Evolutionary conservation across 1,139 yeast genomes (phyloP).

Genomic region (Meyerozyma guilliermondii): DNA sequence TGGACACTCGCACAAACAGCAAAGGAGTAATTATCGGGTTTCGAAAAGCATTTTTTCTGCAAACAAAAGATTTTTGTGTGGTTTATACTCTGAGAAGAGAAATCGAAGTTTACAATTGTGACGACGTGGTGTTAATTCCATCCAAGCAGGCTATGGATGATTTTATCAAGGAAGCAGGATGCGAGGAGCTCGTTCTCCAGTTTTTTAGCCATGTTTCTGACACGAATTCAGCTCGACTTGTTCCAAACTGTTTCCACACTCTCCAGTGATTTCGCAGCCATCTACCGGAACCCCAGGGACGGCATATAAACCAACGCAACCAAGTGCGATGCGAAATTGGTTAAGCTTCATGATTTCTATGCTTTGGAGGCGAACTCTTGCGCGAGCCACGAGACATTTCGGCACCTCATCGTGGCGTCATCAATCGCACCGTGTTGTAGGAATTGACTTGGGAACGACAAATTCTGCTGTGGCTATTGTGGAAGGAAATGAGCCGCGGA

Average conservation of each 20-base stretch:
- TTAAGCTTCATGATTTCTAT: neutral
- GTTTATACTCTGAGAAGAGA: neutral
- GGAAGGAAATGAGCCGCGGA: conserved; percentile 39
- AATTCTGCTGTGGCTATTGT: conserved; percentile 77
- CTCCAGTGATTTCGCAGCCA: neutral
- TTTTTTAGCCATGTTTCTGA: neutral
- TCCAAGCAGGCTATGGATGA: neutral
- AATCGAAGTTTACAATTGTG: neutral
- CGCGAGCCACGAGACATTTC: neutral
- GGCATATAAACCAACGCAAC: neutral
- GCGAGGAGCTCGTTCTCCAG: neutral
- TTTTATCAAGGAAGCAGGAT: neutral
- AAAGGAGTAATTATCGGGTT: neutral
- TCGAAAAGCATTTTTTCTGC: neutral
- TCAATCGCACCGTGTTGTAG: conserved; percentile 44
- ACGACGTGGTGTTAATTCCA: neutral
- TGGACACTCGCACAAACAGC: neutral
- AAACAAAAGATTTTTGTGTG: neutral
- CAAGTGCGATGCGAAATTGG: neutral
- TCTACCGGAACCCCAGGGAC: neutral
- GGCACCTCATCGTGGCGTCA: neutral
- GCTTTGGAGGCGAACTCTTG: neutral
- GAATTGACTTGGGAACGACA: conserved; percentile 78
- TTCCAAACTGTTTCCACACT: neutral
- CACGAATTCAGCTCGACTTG: neutral